Evolutionary conservation across 2,329 filamentous ascomycete genomes (phyloP).

Genomic region (Penicillium decumbens): DNA sequence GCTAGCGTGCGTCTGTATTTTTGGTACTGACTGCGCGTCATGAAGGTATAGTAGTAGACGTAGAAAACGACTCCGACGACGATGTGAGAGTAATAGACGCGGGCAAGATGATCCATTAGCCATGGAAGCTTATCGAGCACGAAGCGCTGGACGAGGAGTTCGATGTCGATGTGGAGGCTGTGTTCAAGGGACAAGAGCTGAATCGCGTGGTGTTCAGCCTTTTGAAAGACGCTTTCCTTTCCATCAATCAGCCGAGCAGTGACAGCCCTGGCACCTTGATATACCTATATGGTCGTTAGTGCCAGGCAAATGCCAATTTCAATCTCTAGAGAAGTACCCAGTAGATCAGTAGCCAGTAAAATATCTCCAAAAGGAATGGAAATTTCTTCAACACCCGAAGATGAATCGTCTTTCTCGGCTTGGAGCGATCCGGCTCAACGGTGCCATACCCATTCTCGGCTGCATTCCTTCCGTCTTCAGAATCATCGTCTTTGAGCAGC

Average conservation of each 20-base stretch:
- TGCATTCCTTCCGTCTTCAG: not conserved
- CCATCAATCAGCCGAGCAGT: slow-evolving; percentile 42
- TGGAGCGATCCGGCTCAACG: not conserved
- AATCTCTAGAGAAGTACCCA: slow-evolving; percentile 19
- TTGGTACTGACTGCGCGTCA: slow-evolving; percentile 40
- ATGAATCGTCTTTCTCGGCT: slow-evolving; percentile 9
- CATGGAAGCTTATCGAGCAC: slow-evolving; percentile 36
- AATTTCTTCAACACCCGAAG: slow-evolving; percentile 25
- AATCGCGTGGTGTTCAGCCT: slow-evolving; percentile 41
- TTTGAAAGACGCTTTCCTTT: slow-evolving; percentile 37
- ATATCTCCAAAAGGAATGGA: slow-evolving; percentile 32
- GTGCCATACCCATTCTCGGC: slow-evolving; percentile 1
- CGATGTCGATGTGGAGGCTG: slow-evolving; percentile 38
- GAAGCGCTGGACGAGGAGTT: slow-evolving; percentile 40
- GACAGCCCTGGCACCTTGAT: slow-evolving; percentile 44
- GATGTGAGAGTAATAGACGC: slow-evolving; percentile 48
- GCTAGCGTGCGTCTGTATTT: slow-evolving; percentile 47
- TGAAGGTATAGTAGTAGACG: slow-evolving; percentile 47
- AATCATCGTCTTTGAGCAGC: not conserved
- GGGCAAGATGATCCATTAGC: slow-evolving; percentile 41
- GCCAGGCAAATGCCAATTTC: not conserved
- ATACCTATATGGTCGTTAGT: slow-evolving; percentile 26
- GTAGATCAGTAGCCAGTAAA: slow-evolving; percentile 33
- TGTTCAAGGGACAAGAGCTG: slow-evolving; percentile 41
- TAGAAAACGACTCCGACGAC: slow-evolving; percentile 46